These are phyloP conservation scores for Helianthus annuus DNA, from an alignment of 129 eudicot species.

Conservation along the genomic window DNA sequence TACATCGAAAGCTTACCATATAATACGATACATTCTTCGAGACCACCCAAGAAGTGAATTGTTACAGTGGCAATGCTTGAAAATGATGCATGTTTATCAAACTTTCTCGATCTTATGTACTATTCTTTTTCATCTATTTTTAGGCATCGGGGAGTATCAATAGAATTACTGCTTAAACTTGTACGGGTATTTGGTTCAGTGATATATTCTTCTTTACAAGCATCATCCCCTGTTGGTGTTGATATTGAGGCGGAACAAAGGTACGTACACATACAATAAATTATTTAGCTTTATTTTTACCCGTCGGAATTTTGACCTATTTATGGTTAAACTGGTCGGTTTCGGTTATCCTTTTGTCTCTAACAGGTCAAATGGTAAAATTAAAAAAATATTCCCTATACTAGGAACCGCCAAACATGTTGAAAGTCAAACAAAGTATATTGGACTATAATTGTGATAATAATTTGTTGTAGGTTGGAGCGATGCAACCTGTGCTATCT, in stretches of 20 bases:
- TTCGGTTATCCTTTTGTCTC: not conserved
- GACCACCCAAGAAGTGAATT: not conserved
- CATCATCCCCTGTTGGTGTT: slow-evolving; percentile 85
- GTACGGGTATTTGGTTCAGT: slow-evolving; percentile 87
- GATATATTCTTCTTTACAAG: slow-evolving; percentile 82
- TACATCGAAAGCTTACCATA: not conserved
- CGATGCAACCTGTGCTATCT: slow-evolving; percentile 82
- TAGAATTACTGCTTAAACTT: slow-evolving; percentile 81
- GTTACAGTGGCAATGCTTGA: not conserved
- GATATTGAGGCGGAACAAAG: slow-evolving; percentile 98
- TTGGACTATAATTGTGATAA: not conserved
- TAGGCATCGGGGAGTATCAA: slow-evolving; percentile 74
- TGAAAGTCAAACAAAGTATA: not conserved
- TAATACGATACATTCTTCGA: not conserved
- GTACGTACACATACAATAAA: slow-evolving; percentile 45
- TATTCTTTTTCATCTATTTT: not conserved
- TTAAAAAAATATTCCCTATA: not conserved
- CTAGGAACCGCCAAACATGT: not conserved
- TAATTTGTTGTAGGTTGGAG: slow-evolving; percentile 56
- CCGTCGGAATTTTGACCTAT: not conserved
- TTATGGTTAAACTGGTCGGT: slow-evolving; percentile 1
- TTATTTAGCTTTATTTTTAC: not conserved
- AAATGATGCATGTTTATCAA: not conserved
- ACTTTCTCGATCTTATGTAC: not conserved
- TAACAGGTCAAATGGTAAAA: not conserved